These are phyloP conservation scores for Rubia yunnanensis DNA, from an alignment of 257 asterid genomes.

Conservation along the genomic window DNA sequence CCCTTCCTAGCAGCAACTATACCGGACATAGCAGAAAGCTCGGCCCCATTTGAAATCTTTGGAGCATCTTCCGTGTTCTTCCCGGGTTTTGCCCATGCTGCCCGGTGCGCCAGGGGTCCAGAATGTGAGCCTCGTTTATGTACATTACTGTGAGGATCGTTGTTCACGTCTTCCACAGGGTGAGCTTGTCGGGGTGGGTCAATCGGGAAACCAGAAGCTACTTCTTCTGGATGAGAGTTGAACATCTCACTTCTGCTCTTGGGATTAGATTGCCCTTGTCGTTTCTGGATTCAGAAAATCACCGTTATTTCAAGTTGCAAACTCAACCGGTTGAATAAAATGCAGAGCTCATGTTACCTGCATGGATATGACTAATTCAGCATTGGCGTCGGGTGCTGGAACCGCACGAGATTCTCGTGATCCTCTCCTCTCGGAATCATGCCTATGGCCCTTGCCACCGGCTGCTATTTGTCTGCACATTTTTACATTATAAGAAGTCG, in stretches of 20 bases:
- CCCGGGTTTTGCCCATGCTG: slow-evolving; percentile 73
- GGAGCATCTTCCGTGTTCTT: slow-evolving; percentile 66
- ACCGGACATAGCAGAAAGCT: slow-evolving; percentile 63
- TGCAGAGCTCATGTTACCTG: slow-evolving; percentile 13
- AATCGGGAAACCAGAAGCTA: slow-evolving; percentile 89
- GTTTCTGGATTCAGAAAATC: slow-evolving; percentile 45
- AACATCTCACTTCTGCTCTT: slow-evolving; percentile 98
- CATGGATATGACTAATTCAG: slow-evolving; percentile 20
- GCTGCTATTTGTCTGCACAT: slow-evolving; percentile 59
- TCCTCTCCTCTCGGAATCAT: slow-evolving; percentile 19
- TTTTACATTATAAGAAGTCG: slow-evolving; percentile 16
- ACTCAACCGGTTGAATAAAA: neutral
- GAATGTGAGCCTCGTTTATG: slow-evolving; percentile 89
- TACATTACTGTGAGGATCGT: slow-evolving; percentile 37
- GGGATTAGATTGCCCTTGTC: slow-evolving; percentile 62
- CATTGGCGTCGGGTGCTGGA: slow-evolving; percentile 32
- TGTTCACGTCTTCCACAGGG: slow-evolving; percentile 46
- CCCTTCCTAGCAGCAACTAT: slow-evolving; percentile 80
- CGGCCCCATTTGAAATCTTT: slow-evolving; percentile 45
- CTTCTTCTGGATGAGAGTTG: slow-evolving; percentile 81
- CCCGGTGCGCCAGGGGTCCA: slow-evolving; percentile 84
- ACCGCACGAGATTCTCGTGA: slow-evolving; percentile 25
- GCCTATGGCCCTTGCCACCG: slow-evolving; percentile 28
- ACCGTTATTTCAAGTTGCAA: slow-evolving; percentile 6
- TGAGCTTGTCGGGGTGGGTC: slow-evolving; percentile 88